These are phyloP conservation scores for Xerocomellus amylosporus DNA, from an alignment of 768 basidiomycete genomes.

Conservation along the genomic window DNA sequence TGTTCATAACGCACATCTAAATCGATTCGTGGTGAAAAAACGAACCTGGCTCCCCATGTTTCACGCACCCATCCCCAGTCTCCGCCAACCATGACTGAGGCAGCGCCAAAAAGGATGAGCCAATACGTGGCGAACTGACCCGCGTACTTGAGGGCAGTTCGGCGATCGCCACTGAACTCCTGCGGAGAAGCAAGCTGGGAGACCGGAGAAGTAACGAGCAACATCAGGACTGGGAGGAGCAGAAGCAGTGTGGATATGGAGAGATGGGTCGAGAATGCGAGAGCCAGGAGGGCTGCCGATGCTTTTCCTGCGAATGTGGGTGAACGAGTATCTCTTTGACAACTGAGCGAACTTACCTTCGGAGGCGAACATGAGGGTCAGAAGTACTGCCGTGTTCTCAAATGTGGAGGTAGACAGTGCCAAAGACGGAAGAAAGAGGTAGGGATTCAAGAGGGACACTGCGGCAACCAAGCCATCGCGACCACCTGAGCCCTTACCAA, in stretches of 20 bases:
- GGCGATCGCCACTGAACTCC: conserved; percentile 21
- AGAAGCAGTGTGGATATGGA: conserved; percentile 71
- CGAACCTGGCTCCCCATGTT: conserved; percentile 84
- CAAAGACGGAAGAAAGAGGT: conserved; percentile 73
- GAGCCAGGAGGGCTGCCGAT: conserved; percentile 55
- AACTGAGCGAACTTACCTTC: conserved; percentile 45
- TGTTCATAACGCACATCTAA: not conserved
- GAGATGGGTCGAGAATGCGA: conserved; percentile 71
- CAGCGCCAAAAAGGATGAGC: conserved; percentile 39
- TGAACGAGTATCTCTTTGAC: not conserved
- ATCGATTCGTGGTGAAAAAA: conserved; percentile 1
- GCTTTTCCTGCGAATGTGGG: conserved; percentile 45
- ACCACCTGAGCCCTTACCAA: conserved; percentile 36
- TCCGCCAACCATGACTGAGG: conserved; percentile 58
- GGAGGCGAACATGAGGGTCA: conserved; percentile 67
- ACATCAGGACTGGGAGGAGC: conserved; percentile 60
- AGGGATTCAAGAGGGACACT: conserved; percentile 85
- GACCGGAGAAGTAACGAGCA: conserved; percentile 59
- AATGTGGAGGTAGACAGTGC: conserved; percentile 81
- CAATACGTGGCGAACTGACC: conserved; percentile 54
- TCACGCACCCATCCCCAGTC: conserved; percentile 66
- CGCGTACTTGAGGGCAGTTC: conserved; percentile 27
- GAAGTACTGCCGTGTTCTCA: conserved; percentile 70
- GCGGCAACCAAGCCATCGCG: conserved; percentile 64
- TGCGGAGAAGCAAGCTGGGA: conserved; percentile 67